phyloP scores from a whole-genome alignment of 2,329 filamentous ascomycete genomes.

The Fusarium palustre region DNA sequence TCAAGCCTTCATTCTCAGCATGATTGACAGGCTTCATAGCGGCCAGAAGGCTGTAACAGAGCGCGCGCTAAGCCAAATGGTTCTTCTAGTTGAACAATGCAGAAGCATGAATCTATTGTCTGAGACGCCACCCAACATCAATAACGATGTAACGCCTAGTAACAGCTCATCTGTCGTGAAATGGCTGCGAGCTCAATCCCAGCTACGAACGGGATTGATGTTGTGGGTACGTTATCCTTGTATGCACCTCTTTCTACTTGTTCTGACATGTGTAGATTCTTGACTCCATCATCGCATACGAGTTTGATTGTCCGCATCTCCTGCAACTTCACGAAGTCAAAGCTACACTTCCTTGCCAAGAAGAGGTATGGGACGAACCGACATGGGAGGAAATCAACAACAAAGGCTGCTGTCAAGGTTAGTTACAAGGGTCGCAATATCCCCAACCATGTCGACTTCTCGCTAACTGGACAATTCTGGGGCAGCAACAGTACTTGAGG shows the following conservation, averaged over 20 bases:
- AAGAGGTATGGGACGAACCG: constrained; percentile 14
- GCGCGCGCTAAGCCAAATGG: constrained; percentile 7
- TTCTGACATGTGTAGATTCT: constrained; percentile 11
- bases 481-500: constrained; percentile 21
- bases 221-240: constrained; percentile 15
- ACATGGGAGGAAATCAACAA: neutral
- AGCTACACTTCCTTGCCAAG: constrained; percentile 13
- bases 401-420: neutral
- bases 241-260: no score
- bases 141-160: neutral
- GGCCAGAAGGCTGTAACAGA: neutral
- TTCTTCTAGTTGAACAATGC: constrained; percentile 5
- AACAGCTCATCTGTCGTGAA: neutral
- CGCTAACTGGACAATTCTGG: neutral
- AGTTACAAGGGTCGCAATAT: neutral
- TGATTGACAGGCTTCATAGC: constrained; percentile 12
- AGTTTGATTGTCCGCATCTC: constrained; percentile 18
- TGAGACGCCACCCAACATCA: neutral
- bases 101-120: constrained; percentile 19
- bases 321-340: constrained; percentile 21
- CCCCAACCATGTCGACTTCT: neutral
- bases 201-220: constrained; percentile 21
- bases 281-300: constrained; percentile 16
- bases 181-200: constrained; percentile 16
- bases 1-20: constrained; percentile 10